Conservation (phyloP, 345 rosid genomes). For the Hibiscus mutabilis region DNA sequence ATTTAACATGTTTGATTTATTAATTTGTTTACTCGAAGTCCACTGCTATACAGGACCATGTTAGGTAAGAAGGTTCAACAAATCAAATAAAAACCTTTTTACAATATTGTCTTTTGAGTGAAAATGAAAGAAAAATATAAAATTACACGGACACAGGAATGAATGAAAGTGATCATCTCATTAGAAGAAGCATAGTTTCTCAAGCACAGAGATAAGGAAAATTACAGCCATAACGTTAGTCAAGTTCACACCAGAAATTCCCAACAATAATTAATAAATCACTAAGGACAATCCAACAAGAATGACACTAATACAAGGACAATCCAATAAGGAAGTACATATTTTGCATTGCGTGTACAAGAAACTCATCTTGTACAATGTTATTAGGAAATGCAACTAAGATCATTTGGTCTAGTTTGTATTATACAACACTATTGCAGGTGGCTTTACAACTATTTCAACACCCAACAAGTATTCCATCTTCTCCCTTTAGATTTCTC, state of each 20-base stretch:
- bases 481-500: neutral
- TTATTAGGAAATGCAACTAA: neutral
- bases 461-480: neutral
- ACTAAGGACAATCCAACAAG: neutral
- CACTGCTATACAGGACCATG: neutral
- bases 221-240: neutral
- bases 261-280: neutral
- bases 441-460: neutral
- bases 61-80: neutral
- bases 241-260: neutral
- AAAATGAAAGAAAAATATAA: neutral
- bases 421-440: neutral
- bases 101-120: no score
- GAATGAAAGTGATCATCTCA: neutral
- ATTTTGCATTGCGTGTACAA: neutral
- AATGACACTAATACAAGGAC: neutral
- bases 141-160: neutral
- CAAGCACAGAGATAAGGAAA: neutral
- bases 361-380: neutral
- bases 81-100: neutral
- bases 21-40: neutral
- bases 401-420: neutral
- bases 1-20: neutral
- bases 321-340: neutral
- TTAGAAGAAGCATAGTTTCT: neutral